Conservation (phyloP, 1,139 yeast species). For the Yamadazyma blattariae region DNA sequence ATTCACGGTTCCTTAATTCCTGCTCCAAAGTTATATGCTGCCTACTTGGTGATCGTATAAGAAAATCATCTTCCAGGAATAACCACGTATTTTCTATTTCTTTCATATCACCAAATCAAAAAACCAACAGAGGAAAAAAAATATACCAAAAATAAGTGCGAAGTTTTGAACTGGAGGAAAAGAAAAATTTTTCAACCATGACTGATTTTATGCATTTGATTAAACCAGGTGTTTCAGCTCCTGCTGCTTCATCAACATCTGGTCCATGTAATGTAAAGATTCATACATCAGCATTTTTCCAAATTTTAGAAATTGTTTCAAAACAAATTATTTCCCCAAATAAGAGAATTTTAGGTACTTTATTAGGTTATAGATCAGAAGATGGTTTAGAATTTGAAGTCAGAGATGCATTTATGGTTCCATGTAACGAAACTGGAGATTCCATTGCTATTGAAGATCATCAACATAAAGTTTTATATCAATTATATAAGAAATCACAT, state of each 20-base stretch:
- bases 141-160: background rate
- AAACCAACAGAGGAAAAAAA: no score
- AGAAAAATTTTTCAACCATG: constrained; percentile 4
- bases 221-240: constrained; percentile 57
- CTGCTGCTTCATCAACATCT: constrained; percentile 46
- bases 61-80: constrained; percentile 29
- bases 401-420: constrained; percentile 78
- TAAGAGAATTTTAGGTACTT: constrained; percentile 76
- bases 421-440: constrained; percentile 74
- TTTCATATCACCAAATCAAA: background rate
- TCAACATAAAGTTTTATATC: constrained; percentile 68
- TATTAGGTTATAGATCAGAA: constrained; percentile 78
- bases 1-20: constrained; percentile 38
- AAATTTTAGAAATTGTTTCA: constrained; percentile 52
- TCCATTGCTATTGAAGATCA: constrained; percentile 75
- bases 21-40: constrained; percentile 26
- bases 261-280: constrained; percentile 53
- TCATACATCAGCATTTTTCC: constrained; percentile 73
- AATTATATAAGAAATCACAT: constrained; percentile 73
- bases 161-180: background rate
- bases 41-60: constrained; percentile 32
- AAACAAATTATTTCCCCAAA: constrained; percentile 41
- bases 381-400: constrained; percentile 80
- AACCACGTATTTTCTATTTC: constrained; percentile 26
- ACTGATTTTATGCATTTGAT: constrained; percentile 50